Percentiles rank a stretch among this genome's conserved stretches.
phyloP scores from a whole-genome alignment of 1,139 yeast species.

The Wickerhamomyces sp. region DNA sequence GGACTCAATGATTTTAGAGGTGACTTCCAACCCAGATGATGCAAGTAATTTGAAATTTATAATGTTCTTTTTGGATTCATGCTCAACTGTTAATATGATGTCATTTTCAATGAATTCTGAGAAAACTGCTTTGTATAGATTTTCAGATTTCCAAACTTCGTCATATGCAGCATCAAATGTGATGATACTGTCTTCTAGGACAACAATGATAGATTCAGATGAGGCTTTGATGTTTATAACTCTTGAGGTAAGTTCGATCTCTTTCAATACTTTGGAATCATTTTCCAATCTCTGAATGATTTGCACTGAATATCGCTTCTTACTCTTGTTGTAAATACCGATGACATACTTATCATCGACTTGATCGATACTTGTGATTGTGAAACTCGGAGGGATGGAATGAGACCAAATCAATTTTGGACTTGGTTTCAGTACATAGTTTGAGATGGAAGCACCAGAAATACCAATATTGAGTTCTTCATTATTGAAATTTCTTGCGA shows the following conservation, averaged over 20 bases:
- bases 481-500: conserved; percentile 10
- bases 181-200: conserved; percentile 7
- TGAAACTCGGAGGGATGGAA: conserved; percentile 60
- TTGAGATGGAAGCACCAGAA: conserved; percentile 71
- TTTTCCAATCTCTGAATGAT: conserved; percentile 16
- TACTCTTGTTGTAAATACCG: conserved; percentile 34
- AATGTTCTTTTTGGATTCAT: conserved; percentile 30
- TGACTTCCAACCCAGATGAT: conserved; percentile 23
- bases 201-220: conserved; percentile 7
- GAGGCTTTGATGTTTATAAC: conserved; percentile 10
- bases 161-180: conserved; percentile 8
- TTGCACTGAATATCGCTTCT: conserved; percentile 12
- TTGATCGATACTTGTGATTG: conserved; percentile 28
- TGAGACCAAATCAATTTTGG: conserved; percentile 75
- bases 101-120: conserved; percentile 16
- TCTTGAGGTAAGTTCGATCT: conserved; percentile 10
- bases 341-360: conserved; percentile 18
- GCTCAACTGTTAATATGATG: conserved; percentile 18
- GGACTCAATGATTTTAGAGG: conserved; percentile 21
- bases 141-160: conserved; percentile 11
- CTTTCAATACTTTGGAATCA: conserved; percentile 18
- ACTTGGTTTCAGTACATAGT: conserved; percentile 71
- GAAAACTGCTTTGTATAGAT: conserved; percentile 13
- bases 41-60: conserved; percentile 37
- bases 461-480: conserved; percentile 51